Evolutionary conservation across 805 yeast genomes (phyloP), one percentile per base, ranked within the genome.

Genomic region (Candida boidinii): DNA sequence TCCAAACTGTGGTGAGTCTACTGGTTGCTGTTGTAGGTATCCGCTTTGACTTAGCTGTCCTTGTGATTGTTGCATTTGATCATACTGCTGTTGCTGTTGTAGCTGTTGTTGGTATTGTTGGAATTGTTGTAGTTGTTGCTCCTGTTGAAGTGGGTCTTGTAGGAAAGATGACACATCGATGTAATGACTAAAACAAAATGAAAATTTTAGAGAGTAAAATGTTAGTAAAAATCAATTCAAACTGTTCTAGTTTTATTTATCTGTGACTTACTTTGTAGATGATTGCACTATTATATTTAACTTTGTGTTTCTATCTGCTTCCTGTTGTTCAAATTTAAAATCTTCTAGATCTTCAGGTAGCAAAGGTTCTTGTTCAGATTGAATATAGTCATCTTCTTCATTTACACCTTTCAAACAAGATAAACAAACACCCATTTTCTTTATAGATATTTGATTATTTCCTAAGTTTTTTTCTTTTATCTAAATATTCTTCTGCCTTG

Each of bases 231-330:
- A 12, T 16, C 9, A 29, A 13, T 11, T 29, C 23, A 4, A 7
- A 9, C 15, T 21, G 16, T 21, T 29, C 23, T 15, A 16, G 14
- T 14, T 29, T 22, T 9, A 29, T 29, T 12, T 38, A 35, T 54
- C 58, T n/a, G 53, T 51, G 13, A 56, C 38, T 34, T 52, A 49
- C 21, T 56, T 61, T 33, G 54, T 56, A 5, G 62, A 54, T 13
- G 55, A 44, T 33, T 53, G 53, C 13, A 56, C 39, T 20, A 56
- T 56, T 26, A 46, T 48, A 31, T 52, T 47, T 32, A 56, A 43
- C 28, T 54, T 56, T 24, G 48, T 53, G 30, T 56, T 53, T 25
- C 62, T 44, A 12, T 41, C 43, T 34, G 53, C 58, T 7, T 45
- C 41, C 19, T 51, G 53, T 23, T 44, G 39, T n/a, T 45, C 52